Conservation (phyloP, 2,329 filamentous ascomycete species). For the Xylaria sp. region DNA sequence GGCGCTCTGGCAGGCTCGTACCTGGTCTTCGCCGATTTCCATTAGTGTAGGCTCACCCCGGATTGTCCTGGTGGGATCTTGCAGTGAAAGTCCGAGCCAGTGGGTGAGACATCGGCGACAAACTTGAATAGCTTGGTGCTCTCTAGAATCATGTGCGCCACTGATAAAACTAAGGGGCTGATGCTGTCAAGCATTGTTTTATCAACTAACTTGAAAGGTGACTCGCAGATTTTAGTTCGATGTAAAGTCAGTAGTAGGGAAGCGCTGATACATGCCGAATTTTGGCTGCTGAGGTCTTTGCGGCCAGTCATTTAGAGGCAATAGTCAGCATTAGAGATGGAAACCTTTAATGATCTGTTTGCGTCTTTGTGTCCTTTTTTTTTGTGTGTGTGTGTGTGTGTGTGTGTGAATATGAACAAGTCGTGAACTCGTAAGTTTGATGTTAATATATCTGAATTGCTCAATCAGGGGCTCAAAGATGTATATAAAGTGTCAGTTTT, state of each 20-base stretch:
- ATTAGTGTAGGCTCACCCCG: slow-evolving; percentile 61
- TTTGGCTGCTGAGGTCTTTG: neutral
- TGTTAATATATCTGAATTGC: neutral
- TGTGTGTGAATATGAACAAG: neutral
- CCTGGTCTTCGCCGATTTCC: slow-evolving; percentile 59
- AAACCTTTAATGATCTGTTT: neutral
- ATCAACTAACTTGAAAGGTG: neutral
- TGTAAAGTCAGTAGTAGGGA: neutral
- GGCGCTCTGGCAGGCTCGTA: slow-evolving; percentile 29
- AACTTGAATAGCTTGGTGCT: slow-evolving; percentile 65
- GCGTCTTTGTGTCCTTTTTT: neutral
- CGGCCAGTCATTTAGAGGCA: neutral
- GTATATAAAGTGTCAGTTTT: neutral
- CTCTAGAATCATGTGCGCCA: slow-evolving; percentile 71
- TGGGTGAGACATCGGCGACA: slow-evolving; percentile 54
- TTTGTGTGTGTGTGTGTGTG: no score
- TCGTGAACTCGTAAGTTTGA: no score
- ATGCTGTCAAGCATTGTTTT: neutral
- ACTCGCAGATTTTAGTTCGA: neutral
- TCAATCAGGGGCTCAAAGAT: neutral
- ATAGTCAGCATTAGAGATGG: neutral
- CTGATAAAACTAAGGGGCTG: slow-evolving; percentile 29
- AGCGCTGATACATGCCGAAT: neutral
- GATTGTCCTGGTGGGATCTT: slow-evolving; percentile 60
- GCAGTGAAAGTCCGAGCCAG: slow-evolving; percentile 74